A percentile compares a stretch with the other conserved stretches of the same genome.
Evolutionary conservation across 257 asterid genomes (phyloP).

Genomic region (Scutellaria galericulata): DNA sequence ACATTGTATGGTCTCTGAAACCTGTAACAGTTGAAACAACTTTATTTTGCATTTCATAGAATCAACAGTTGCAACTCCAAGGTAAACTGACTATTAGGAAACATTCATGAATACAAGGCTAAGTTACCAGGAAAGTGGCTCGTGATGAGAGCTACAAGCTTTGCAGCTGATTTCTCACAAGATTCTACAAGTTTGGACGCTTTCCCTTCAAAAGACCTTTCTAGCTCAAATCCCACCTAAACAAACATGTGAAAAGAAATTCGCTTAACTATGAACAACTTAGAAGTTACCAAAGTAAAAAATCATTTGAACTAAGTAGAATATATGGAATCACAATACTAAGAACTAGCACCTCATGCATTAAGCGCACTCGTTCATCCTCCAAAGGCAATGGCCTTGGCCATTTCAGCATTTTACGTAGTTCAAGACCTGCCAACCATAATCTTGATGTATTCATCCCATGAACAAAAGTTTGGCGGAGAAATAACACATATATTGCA

Average conservation of each 20-base stretch:
- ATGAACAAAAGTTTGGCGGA: background rate
- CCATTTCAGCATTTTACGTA: constrained; percentile 89
- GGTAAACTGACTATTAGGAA: background rate
- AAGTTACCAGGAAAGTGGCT: constrained; percentile 86
- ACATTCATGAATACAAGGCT: background rate
- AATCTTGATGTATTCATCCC: constrained; percentile 28
- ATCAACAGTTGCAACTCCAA: background rate
- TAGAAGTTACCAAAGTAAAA: constrained; percentile 24
- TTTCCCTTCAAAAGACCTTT: constrained; percentile 85
- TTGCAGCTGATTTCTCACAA: constrained; percentile 78
- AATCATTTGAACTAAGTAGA: background rate
- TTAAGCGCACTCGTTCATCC: constrained; percentile 88
- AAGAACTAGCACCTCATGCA: constrained; percentile 73
- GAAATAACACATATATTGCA: constrained; percentile 14
- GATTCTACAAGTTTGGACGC: constrained; percentile 86
- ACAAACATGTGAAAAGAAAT: constrained; percentile 34
- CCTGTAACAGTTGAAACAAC: constrained; percentile 51
- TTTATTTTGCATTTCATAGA: constrained; percentile 11
- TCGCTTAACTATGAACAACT: constrained; percentile 7
- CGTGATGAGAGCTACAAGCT: constrained; percentile 82
- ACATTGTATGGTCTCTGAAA: constrained; percentile 89
- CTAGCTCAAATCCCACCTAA: constrained; percentile 92
- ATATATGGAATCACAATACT: background rate
- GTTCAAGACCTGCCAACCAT: constrained; percentile 71
- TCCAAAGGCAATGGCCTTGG: constrained; percentile 93